Conservation (phyloP, 1,284 basidiomycete species). For the Cutaneotrichosporon cavernicola region DNA sequence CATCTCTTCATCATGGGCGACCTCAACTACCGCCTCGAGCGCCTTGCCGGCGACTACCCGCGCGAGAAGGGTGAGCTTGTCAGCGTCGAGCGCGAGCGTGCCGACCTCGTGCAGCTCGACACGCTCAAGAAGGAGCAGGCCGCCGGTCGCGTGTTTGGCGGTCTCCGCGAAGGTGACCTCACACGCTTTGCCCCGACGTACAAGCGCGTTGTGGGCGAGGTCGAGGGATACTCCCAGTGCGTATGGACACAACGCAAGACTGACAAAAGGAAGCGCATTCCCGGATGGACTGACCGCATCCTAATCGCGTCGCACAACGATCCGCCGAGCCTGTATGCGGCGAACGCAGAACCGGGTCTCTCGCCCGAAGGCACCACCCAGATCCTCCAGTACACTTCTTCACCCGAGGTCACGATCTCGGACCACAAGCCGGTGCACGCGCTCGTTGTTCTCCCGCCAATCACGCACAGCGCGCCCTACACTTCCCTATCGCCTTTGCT, state of each 20-base stretch:
- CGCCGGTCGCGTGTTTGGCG: conserved; percentile 65
- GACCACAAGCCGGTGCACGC: conserved; percentile 55
- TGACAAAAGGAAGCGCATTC: conserved; percentile 64
- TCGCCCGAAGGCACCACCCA: conserved; percentile 34
- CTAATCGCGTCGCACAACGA: conserved; percentile 80
- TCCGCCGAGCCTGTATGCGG: conserved; percentile 32
- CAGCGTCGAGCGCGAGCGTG: conserved; percentile 61
- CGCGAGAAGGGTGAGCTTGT: conserved; percentile 37
- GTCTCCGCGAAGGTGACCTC: conserved; percentile 76
- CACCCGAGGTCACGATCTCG: conserved; percentile 46
- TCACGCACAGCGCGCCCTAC: conserved; percentile 30
- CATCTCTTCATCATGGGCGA: conserved; percentile 86
- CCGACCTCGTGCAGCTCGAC: conserved; percentile 70
- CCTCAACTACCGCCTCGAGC: conserved; percentile 78
- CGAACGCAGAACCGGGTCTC: conserved; percentile 24
- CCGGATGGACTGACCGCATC: conserved; percentile 94
- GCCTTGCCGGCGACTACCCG: conserved; percentile 56
- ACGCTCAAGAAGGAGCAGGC: conserved; percentile 67
- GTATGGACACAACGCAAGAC: conserved; percentile 31
- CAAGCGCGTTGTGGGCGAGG: conserved; percentile 75
- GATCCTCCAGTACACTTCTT: conserved; percentile 42
- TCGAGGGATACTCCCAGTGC: conserved; percentile 71
- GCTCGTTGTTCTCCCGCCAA: conserved; percentile 39
- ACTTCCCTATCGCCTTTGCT: conserved; percentile 40
- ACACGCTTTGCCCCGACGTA: conserved; percentile 83